Conservation (phyloP, 139 green algal genomes). For the Trebouxia sp. region DNA sequence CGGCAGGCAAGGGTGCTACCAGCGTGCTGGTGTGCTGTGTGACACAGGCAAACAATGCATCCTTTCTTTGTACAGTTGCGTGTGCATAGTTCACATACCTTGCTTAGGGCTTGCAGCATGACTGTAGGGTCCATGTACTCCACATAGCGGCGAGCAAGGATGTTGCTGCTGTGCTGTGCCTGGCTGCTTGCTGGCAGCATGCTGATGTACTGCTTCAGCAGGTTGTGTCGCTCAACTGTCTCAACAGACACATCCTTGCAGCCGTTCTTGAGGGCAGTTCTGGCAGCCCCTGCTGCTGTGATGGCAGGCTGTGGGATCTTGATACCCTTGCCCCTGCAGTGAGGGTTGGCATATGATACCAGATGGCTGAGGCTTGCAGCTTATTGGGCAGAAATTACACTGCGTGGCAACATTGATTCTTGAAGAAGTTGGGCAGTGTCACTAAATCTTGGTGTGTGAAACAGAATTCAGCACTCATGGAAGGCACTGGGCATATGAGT, state of each 20-base stretch:
- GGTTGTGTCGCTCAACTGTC: not conserved
- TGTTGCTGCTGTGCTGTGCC: not conserved
- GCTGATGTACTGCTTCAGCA: slow-evolving; percentile 1
- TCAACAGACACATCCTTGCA: slow-evolving; percentile 15
- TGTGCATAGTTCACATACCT: not conserved
- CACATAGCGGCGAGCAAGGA: not conserved
- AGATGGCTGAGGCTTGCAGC: too few species aligned
- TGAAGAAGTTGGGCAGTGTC: too few species aligned
- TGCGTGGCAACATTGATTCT: too few species aligned
- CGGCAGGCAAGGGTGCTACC: too few species aligned
- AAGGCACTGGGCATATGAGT: too few species aligned
- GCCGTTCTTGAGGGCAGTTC: not conserved
- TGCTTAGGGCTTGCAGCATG: not conserved
- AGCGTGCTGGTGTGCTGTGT: too few species aligned
- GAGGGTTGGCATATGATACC: too few species aligned
- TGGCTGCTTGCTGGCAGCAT: not conserved
- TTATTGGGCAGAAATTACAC: too few species aligned
- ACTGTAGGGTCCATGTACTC: slow-evolving; percentile 14
- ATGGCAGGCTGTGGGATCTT: slow-evolving; percentile 5
- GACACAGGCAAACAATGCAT: too few species aligned
- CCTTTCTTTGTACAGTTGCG: too few species aligned
- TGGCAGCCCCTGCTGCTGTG: slow-evolving; percentile 17
- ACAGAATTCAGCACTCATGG: too few species aligned
- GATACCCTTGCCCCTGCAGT: not conserved
- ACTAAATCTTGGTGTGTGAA: too few species aligned